Base-by-base conservation (phyloP, 2,329 filamentous ascomycete genomes). In the Nannizziopsis barbatae region DNA sequence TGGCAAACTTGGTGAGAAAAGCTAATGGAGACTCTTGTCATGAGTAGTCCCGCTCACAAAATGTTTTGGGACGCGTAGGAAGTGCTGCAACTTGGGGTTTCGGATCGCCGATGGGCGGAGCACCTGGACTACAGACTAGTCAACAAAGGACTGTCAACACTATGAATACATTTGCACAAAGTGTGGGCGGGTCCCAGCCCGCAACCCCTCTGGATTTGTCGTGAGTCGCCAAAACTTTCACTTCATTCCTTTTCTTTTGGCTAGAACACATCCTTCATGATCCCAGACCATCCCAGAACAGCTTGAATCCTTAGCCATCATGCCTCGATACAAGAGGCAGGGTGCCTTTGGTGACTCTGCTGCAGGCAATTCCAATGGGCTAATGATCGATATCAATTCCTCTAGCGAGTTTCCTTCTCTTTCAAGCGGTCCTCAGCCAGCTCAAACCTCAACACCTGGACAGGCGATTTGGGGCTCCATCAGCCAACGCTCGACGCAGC, bases 351-450 rank as follows among this genome's bases (percentile, higher is more conserved):
- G 14, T 8, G 33, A 36, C 17, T 15, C 27, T 7, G 27, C 39
- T 20, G 12, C 10, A 10, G n/a, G 38, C 10, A 41, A 32, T 38
- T 17, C 45, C 18, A 36, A 33, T 7, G 11, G 17, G 42, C 52
- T 55, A 45, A 55, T 52, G 8, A 41, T 50, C 2, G 52, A 53
- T 41, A 42, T 54, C 47, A 35, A 46, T 43, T 56, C 52, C 41
- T n/a, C 43, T 53, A 81, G 78, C 59, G 78, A 81, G 59, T 81
- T 81, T 50, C 78, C 78, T 41, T 77, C 75, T 9, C 65, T 81
- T 56, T 79, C 76, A 39, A 74, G 75, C 49, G 71, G 72, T 14
- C 70, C 76, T 30, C 75, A 78, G 59, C 68, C 74, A 54, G 71
- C 75, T 49, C 74, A 72, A 49, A 60, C 66, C 36, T 65, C 75